Evolutionary conservation across 495 filamentous ascomycete species (phyloP).

Genomic region (Tuber borchii): DNA sequence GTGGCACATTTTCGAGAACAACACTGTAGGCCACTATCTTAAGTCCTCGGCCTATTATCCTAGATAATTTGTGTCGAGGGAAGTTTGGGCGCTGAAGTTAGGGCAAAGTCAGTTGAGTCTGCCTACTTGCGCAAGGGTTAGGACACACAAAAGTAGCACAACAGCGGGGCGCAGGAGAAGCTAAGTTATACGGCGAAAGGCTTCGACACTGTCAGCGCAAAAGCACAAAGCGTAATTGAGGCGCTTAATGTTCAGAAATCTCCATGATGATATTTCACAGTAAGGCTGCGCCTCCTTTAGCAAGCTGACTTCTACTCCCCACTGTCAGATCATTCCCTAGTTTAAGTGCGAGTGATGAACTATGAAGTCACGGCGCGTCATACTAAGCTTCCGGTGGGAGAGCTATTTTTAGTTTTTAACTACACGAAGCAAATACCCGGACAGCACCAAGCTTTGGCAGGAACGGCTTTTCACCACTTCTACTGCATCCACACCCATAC

Average conservation of each 20-base stretch:
- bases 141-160: background rate
- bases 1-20: background rate
- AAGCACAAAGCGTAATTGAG: background rate
- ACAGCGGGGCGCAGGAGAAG: too few species aligned
- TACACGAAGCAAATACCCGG: background rate
- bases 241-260: background rate
- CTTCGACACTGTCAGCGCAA: too few species aligned
- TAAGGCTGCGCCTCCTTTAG: background rate
- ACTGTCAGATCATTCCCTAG: background rate
- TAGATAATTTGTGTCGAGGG: background rate
- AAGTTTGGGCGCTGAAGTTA: background rate
- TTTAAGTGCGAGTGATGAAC: background rate
- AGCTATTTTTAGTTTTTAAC: background rate
- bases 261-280: background rate
- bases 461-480: background rate
- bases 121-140: background rate
- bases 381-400: background rate
- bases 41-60: background rate
- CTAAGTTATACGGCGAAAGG: too few species aligned
- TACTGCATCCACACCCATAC: background rate
- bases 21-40: background rate
- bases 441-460: background rate
- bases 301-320: background rate
- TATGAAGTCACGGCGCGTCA: background rate
- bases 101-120: background rate